Evolutionary conservation across 495 filamentous ascomycete species (phyloP), one percentile per base, ranked within the genome.

Genomic region (Daldinia decipiens): DNA sequence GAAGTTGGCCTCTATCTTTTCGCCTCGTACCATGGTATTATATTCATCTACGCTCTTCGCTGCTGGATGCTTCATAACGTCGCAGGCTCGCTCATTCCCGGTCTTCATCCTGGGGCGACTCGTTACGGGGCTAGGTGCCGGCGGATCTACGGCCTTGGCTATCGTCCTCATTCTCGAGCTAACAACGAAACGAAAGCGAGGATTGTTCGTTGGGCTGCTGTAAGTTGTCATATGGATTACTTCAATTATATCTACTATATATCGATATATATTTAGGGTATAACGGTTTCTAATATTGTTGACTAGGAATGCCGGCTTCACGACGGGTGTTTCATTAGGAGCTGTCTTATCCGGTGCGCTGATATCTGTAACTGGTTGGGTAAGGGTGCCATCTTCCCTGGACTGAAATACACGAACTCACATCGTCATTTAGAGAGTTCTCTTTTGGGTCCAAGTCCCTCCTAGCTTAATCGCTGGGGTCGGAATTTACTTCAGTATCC

Each of bases 121-220:
- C 9, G 57, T 93, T 15, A 82, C 87, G 5, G 92, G 92, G 0
- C 66, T 88, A 17, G 92, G 91, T 2, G 87, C 85, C 6, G 89
- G 88, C 8, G 90, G 89, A 0, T 82, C 91, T 21, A 86, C 91
- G 80, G 88, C 87, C 3, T 82, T 92, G 4, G 81, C 87, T 0
- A 86, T 90, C 55, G 92, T 95, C 38, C 77, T 94, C 31, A 87
- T 89, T 2, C 80, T 95, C 3, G 88, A 93, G 72, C 73, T 95
- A 43, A 83, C 87, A 0, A 86, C 82, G 27, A 85, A 87, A 52
- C 85, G 87, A 63, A 81, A 87, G 26, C 80, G 92, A 56, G 92
- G 91, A 1, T 60, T 95, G 17, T 91, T 86, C 68, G 85, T 93
- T 62, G 92, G 92, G 0, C 67, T 93, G 11, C 79, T 91, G 75